A percentile compares a stretch with the other conserved stretches of the same genome.
phyloP scores from a whole-genome alignment of 306 rosid genomes.

The Prunus armeniaca region DNA sequence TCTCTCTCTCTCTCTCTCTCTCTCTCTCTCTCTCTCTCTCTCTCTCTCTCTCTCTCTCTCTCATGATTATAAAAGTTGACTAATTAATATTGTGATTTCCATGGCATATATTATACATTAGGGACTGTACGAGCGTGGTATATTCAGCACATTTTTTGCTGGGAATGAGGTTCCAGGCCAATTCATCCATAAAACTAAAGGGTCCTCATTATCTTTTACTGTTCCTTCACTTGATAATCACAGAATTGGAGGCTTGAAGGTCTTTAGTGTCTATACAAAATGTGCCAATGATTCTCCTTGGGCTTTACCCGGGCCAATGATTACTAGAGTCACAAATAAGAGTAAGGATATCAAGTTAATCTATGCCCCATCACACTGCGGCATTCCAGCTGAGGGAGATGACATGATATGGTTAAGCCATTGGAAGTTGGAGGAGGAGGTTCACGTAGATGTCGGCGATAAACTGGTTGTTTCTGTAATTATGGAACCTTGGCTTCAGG shows the following conservation, averaged over 20 bases:
- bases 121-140: neutral
- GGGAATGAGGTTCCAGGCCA: neutral
- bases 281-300: neutral
- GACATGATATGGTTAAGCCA: neutral
- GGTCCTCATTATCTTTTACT: neutral
- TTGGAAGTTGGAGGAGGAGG: neutral
- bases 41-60: neutral
- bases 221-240: neutral
- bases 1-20: too few species aligned
- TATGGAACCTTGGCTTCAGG: neutral
- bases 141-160: slow-evolving; percentile 1
- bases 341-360: neutral
- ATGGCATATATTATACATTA: neutral
- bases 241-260: neutral
- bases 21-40: neutral
- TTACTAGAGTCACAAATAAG: neutral
- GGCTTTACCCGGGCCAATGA: neutral
- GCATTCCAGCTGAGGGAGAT: neutral
- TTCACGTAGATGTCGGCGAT: neutral
- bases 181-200: neutral
- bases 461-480: neutral
- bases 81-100: neutral
- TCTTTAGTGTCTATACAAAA: neutral
- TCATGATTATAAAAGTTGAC: neutral
- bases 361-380: neutral